phyloP scores from a whole-genome alignment of 2,329 filamentous ascomycete genomes.

The Xylariaceae sp. region DNA sequence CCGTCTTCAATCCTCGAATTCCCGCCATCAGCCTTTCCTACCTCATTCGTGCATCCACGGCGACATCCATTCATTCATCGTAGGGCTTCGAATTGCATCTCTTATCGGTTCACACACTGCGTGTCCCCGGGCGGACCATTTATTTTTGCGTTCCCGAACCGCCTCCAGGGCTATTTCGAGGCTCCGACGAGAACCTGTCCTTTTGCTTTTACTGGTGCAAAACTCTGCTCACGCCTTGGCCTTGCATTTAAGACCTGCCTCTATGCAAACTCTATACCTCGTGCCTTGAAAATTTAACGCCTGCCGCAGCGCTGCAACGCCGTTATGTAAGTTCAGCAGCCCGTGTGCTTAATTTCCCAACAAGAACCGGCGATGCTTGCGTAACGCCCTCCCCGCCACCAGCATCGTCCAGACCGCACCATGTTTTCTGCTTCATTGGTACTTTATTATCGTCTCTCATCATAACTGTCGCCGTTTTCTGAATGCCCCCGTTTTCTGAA shows the following conservation, averaged over 20 bases:
- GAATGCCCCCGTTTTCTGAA: no score
- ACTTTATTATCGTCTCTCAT: background rate
- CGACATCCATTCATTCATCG: constrained; percentile 5
- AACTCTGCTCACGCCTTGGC: constrained; percentile 4
- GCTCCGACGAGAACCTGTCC: background rate
- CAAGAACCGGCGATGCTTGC: background rate
- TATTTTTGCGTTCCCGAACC: background rate
- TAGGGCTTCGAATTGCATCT: constrained; percentile 1
- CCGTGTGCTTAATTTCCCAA: background rate
- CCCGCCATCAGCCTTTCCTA: constrained; percentile 25
- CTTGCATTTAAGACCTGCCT: background rate
- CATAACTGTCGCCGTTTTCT: background rate
- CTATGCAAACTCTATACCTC: constrained; percentile 13
- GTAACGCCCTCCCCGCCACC: background rate
- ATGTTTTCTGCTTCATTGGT: background rate
- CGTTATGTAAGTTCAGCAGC: constrained; percentile 24
- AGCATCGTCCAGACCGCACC: no score
- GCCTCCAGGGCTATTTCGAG: constrained; percentile 1
- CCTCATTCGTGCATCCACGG: background rate
- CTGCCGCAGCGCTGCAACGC: background rate
- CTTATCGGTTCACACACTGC: background rate
- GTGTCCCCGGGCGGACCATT: background rate
- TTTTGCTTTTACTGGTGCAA: background rate
- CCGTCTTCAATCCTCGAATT: constrained; percentile 28
- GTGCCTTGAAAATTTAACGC: background rate